Base-by-base conservation (phyloP, 257 asterid species). In the Nicotiana obtusifolia region DNA sequence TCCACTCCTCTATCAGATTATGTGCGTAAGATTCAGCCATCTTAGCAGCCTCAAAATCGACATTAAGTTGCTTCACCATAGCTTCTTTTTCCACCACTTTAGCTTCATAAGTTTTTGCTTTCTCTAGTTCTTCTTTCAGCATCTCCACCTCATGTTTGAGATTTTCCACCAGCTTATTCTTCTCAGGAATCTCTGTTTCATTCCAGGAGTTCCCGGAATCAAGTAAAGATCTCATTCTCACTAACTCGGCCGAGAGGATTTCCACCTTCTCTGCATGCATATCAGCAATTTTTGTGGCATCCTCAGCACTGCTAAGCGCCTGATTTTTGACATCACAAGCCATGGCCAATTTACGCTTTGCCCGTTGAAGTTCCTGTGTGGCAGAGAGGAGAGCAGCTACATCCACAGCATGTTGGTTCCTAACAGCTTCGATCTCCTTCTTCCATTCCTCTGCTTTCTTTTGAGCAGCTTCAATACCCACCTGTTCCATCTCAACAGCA, bases 401-500 rank as follows among this genome's bases (percentile, higher is more conserved):
- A 81, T 94, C 98, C 67, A 79, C 28, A 30, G 93, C 93, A 79
- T 94, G 98, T 89, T 89, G 97, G 49, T 84, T 91, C 85, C 91
- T 90, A 85, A 93, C 91, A 68, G 88, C 87, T 85, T 94, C 99
- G 20, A 94, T 87, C 87, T 93, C 98, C 79, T 86, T 91, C 89
- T 85, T 81, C 94, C 97, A 89, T 85, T 96, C 97, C 53, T 89
- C 97, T 79, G 93, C 97, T 86, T 93, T 94, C 91, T 84, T 92
- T 85, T 92, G 95, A 83, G 91, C 86, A 41, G 94, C 90, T 86
- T 96, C 98, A 28, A 96, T 94, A 80, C 97, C 94, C 19, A 93
- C 93, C 84, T 96, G 97, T 85, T 95, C 98, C 93, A 94, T 85
- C 89, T 96, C 98, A 68, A 94, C 88, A 20, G 97, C 95, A 65